Base-by-base conservation (phyloP, 1,139 yeast species). In the Kodamaea anthophila region DNA sequence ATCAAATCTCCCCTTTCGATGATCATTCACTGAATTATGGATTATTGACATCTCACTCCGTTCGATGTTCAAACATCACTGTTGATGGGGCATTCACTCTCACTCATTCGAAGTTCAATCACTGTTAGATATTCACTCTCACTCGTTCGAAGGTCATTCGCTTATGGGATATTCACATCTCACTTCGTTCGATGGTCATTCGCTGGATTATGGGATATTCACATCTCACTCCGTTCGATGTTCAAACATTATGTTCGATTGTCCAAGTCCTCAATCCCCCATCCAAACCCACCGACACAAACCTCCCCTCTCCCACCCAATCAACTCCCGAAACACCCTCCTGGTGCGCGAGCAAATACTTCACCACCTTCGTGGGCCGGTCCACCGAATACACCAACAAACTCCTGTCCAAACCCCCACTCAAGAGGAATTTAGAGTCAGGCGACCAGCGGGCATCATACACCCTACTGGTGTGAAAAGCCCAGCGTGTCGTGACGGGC, bases 401-500 rank as follows among this genome's bases (percentile, higher is more conserved):
- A 34, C 82, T 80, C 9, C 94, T 79, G 49, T 91, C 99, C 34
- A 86, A 63, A 0, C 96, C 85, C 1, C 82, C 94, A 38, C 91
- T 76, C 13, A 79, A 81, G 29, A 84, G 70, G 42, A 69, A 77
- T 42, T 79, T 74, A 33, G 86, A 82, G 42, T 82, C 87, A 3
- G 62, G 55, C 26, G 80, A 71, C 97, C 97, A 91, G 19, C 75
- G 58, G 28, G 93, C 82, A 21, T 80, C 74, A 33, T 74, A 77
- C 36, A 91, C 81, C 35, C 73, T 77, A 34, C 94, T 79, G 3
- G 88, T 82, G 53, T 93, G 96, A 76, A 84, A 88, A 0, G 94
- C 81, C 99, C 99, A 91, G 50, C 97, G 74, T 1, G 93, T 76
- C 2, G 97, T 87, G 26, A 82, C 74, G 5, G 84, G 64, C 5